These are phyloP conservation scores for Xenoacremonium recifei DNA, from an alignment of 2,329 filamentous ascomycete species.

Conservation along the genomic window DNA sequence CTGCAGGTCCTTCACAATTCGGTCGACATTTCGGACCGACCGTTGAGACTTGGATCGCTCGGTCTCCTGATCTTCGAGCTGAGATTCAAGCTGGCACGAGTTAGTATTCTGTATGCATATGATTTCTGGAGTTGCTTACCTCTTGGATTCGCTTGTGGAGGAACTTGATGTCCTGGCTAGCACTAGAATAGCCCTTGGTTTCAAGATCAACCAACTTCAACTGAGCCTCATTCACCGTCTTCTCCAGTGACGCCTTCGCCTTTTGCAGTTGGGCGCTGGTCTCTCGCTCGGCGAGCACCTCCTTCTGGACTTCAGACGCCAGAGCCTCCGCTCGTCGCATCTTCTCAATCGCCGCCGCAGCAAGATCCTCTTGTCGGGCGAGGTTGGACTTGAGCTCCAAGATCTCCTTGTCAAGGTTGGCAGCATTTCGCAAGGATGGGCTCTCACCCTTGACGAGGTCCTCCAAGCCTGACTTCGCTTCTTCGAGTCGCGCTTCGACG, in stretches of 20 bases:
- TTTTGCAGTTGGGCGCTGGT: constrained; percentile 78
- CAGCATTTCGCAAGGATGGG: constrained; percentile 85
- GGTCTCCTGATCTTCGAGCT: constrained; percentile 79
- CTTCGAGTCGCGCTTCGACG: constrained; percentile 78
- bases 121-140: constrained; percentile 53
- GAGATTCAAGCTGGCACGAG: constrained; percentile 70
- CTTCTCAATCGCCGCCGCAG: constrained; percentile 88
- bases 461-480: constrained; percentile 85
- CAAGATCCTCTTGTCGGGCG: constrained; percentile 91
- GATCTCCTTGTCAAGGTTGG: constrained; percentile 83
- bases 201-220: constrained; percentile 88
- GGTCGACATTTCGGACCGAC: constrained; percentile 88
- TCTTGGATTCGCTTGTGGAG: constrained; percentile 93
- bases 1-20: constrained; percentile 89
- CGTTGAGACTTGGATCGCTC: constrained; percentile 79
- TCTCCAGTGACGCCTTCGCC: constrained; percentile 87
- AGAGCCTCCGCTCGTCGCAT: constrained; percentile 93
- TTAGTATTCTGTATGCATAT: constrained; percentile 11
- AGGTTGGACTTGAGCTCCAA: constrained; percentile 85
- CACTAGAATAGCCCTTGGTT: constrained; percentile 93
- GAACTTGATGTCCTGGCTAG: constrained; percentile 93
- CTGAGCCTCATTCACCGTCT: constrained; percentile 86
- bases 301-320: constrained; percentile 86
- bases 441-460: constrained; percentile 83
- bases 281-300: constrained; percentile 84